Conservation (phyloP, 1,284 basidiomycete species). For the Amylostereum areolatum region DNA sequence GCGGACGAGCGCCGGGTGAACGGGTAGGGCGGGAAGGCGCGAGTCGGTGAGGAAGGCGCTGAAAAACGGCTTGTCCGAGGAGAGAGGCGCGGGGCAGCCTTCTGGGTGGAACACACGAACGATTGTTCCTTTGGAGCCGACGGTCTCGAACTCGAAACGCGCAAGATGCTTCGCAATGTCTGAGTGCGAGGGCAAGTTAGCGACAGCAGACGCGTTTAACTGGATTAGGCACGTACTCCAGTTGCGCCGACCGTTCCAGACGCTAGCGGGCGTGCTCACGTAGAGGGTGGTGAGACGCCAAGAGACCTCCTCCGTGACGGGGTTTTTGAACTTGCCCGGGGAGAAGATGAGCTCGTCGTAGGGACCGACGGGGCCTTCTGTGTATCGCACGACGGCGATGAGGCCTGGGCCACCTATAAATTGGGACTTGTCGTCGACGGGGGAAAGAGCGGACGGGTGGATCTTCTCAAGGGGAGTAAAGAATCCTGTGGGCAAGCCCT, state of each 20-base stretch:
- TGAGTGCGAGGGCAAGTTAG: not conserved
- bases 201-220: not conserved
- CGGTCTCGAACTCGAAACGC: constrained; percentile 5
- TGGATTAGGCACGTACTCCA: constrained; percentile 6
- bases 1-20: constrained; percentile 1
- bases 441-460: not conserved
- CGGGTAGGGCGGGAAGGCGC: constrained; percentile 5
- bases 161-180: constrained; percentile 12
- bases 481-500: not conserved
- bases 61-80: constrained; percentile 10
- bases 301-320: not conserved
- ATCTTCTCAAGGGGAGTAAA: not conserved
- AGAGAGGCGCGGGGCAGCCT: not conserved
- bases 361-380: not conserved
- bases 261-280: constrained; percentile 6
- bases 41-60: constrained; percentile 10
- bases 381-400: not conserved
- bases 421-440: not conserved
- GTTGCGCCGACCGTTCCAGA: constrained; percentile 12
- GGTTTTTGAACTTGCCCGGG: constrained; percentile 2
- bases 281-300: constrained; percentile 11
- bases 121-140: not conserved
- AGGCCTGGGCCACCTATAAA: not conserved
- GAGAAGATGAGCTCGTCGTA: constrained; percentile 11
- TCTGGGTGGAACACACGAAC: constrained; percentile 2